Evolutionary conservation across 1,284 basidiomycete species (phyloP).

Genomic region (Mycena citricolor): DNA sequence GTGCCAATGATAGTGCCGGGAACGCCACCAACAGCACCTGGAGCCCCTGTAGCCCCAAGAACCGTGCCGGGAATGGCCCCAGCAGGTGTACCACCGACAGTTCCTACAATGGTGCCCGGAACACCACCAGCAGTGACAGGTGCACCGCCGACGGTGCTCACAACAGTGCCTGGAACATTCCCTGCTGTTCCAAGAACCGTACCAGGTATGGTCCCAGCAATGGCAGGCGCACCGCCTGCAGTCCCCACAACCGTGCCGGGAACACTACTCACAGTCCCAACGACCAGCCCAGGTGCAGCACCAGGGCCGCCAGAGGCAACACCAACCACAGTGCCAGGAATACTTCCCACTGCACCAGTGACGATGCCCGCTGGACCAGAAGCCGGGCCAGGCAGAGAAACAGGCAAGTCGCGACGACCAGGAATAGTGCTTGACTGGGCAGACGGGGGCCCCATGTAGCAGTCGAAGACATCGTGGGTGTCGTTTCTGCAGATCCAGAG

Average conservation of each 20-base stretch:
- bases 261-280: too few species aligned
- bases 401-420: slow-evolving; percentile 10
- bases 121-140: background rate
- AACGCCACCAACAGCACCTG: background rate
- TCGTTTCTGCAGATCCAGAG: slow-evolving; percentile 7
- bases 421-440: slow-evolving; percentile 5
- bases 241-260: too few species aligned
- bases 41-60: too few species aligned
- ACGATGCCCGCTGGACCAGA: background rate
- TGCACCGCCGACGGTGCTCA: background rate
- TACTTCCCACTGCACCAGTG: background rate
- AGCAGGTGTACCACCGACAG: background rate
- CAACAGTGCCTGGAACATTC: background rate
- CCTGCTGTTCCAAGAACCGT: too few species aligned
- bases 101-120: background rate
- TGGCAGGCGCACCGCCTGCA: too few species aligned
- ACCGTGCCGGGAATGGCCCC: background rate
- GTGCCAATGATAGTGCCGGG: background rate
- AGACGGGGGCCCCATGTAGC: too few species aligned
- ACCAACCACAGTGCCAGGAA: background rate
- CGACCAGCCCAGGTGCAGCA: background rate
- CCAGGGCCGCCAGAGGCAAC: background rate
- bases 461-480: slow-evolving; percentile 15
- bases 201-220: too few species aligned
- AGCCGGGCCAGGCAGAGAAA: background rate